These are phyloP conservation scores for Taiozyma sp. DNA, from an alignment of 1,139 yeast species.

Conservation along the genomic window DNA sequence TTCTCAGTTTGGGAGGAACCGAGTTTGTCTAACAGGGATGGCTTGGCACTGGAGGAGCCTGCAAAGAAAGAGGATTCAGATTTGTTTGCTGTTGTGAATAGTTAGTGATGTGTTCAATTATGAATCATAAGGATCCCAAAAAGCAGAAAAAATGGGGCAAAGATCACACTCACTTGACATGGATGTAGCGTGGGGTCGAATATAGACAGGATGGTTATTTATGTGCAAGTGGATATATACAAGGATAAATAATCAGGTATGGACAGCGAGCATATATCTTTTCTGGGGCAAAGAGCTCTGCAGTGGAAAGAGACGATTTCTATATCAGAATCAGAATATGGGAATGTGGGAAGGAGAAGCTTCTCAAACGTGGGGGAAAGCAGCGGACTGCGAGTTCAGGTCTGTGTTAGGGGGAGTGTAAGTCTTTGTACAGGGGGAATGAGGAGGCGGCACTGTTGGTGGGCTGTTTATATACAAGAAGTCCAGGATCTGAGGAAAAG, in stretches of 20 bases:
- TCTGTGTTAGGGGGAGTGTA: background rate
- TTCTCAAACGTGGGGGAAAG: background rate
- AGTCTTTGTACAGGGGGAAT: background rate
- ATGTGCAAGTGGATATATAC: background rate
- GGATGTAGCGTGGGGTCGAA: background rate
- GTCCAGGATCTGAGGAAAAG: background rate
- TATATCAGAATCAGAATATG: too few relatives aligned
- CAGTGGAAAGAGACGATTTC: too few relatives aligned
- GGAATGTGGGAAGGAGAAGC: background rate
- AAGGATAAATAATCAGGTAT: background rate
- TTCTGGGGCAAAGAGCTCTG: background rate
- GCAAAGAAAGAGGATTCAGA: background rate
- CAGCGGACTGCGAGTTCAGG: background rate
- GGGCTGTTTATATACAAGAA: background rate
- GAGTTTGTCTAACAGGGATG: constrained; percentile 4
- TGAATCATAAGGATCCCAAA: background rate
- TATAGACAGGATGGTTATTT: background rate
- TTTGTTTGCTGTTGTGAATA: background rate
- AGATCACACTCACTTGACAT: background rate
- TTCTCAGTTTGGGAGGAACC: constrained; percentile 11
- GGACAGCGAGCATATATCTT: background rate
- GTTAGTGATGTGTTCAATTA: background rate
- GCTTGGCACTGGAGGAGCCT: background rate
- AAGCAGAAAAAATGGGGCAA: background rate
- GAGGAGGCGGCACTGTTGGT: background rate